Base-by-base conservation (phyloP, 371 early-diverging fungal genomes). In the Coemansia sp. region DNA sequence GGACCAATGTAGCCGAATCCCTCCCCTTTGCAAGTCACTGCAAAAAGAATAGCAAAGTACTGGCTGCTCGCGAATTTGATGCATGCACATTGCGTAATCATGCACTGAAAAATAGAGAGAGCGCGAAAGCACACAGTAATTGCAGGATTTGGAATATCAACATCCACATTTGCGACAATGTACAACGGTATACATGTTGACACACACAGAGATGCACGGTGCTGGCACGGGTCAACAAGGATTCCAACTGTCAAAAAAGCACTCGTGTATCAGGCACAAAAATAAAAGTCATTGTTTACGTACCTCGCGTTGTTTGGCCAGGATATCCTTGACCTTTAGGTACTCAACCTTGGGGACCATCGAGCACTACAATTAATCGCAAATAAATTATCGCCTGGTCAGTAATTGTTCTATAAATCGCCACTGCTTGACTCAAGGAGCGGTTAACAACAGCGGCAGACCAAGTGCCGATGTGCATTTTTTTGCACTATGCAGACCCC, bases 331-430 rank as follows among this genome's bases (percentile, higher is more conserved):
- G 47, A 83, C 80, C 59, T 84, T 71, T 26, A 85, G 69, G 65
- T 90, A 91, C 28, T 83, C 77, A 26, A 91, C 86, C 67, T 84
- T 87, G 20, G 82, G 84, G 6, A 90, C 65, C 84, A 89, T 85
- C 3, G 87, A 79, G 78, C 90, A 90, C 87, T 89, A 81, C 26
- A 59, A 39, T 40, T 3, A 8, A 18, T 21, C 12, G 25, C 12
- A n/a, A 12, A 16, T 18, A 23, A 9, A 6, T 20, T 40, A 9
- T 21, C 9, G 50, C 16, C 5, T 26, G 3, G 20, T 14, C 30
- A 50, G 28, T 33, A 30, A n/a, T 44, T 44, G 44, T 44, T 44
- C 44, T 44, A n/a, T 44, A 44, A 44, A 44, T 44, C n/a, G n/a
- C 50, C n/a, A 20, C 18, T 8, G 50, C 50, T 48, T 48, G 50